Percentiles rank a stretch among this genome's conserved stretches.
Evolutionary conservation across 306 rosid genomes (phyloP).

Genomic region (Canavalia gladiata): DNA sequence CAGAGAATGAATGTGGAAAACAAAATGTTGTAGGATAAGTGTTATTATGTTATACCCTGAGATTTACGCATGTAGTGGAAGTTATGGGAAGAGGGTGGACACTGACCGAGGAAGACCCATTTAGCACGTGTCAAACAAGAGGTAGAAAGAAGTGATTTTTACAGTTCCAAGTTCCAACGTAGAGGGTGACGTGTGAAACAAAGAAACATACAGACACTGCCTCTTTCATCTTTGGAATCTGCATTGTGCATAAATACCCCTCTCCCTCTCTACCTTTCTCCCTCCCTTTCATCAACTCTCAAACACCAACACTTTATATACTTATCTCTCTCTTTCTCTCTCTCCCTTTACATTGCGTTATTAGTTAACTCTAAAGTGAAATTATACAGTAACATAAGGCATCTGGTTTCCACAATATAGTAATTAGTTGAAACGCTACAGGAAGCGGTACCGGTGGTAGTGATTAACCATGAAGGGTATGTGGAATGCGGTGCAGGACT

Average conservation of each 20-base stretch:
- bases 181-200: constrained; percentile 36
- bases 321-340: background rate
- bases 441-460: background rate
- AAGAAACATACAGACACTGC: constrained; percentile 29
- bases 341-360: too few species aligned
- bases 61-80: background rate
- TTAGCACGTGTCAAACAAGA: constrained; percentile 39
- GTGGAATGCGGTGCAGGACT: constrained; percentile 46
- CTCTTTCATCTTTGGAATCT: constrained; percentile 27
- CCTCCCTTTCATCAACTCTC: background rate
- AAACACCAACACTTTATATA: background rate
- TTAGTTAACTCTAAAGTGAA: too few species aligned
- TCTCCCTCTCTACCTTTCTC: background rate
- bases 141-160: background rate
- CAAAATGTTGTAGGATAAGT: too few species aligned
- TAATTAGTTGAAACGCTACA: background rate
- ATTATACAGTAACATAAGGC: too few species aligned
- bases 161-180: background rate
- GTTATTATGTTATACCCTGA: too few species aligned
- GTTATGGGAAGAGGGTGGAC: background rate
- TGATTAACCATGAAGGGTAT: background rate
- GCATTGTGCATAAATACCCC: background rate
- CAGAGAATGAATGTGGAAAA: too few species aligned
- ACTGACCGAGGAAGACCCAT: background rate
- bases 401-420: too few species aligned